Percentiles rank a stretch among this genome's conserved stretches.
phyloP scores from a whole-genome alignment of 2,329 filamentous ascomycete species.

The Rutstroemia sp. region DNA sequence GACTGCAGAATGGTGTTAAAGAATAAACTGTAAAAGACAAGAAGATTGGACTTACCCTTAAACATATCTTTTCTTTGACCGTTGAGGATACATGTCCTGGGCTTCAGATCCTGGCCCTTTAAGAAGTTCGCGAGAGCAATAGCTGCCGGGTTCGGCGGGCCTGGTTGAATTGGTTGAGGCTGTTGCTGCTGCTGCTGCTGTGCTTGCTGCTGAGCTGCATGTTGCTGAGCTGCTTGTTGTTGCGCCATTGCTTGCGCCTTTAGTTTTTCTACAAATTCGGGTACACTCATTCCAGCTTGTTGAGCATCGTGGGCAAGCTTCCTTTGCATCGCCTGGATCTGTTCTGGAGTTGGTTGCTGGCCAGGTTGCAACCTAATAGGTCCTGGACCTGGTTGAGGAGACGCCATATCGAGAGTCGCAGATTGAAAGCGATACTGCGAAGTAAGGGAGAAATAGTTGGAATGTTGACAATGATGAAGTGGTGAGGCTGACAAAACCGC shows the following conservation, averaged over 20 bases:
- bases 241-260: slow-evolving; percentile 45
- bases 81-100: slow-evolving; percentile 84
- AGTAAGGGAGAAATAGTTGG: not conserved
- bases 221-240: slow-evolving; percentile 40
- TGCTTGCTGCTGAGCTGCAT: slow-evolving; percentile 34
- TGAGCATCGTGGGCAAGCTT: slow-evolving; percentile 77
- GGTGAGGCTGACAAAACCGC: not conserved
- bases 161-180: slow-evolving; percentile 62
- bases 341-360: slow-evolving; percentile 65
- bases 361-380: not conserved
- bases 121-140: slow-evolving; percentile 87
- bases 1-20: slow-evolving; percentile 45
- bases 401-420: not conserved
- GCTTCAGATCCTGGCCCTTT: slow-evolving; percentile 76
- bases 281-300: slow-evolving; percentile 77
- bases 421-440: not conserved
- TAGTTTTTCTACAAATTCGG: slow-evolving; percentile 70
- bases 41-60: slow-evolving; percentile 53
- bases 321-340: slow-evolving; percentile 76
- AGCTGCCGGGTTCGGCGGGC: slow-evolving; percentile 81
- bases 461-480: not conserved
- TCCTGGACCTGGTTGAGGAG: not conserved
- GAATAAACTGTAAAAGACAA: not conserved
- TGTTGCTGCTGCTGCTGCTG: slow-evolving; percentile 38
- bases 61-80: slow-evolving; percentile 99